Percentiles rank a stretch among this genome's conserved stretches.
phyloP scores from a whole-genome alignment of 148 eudicot genomes.

The Chenopodium suecicum region DNA sequence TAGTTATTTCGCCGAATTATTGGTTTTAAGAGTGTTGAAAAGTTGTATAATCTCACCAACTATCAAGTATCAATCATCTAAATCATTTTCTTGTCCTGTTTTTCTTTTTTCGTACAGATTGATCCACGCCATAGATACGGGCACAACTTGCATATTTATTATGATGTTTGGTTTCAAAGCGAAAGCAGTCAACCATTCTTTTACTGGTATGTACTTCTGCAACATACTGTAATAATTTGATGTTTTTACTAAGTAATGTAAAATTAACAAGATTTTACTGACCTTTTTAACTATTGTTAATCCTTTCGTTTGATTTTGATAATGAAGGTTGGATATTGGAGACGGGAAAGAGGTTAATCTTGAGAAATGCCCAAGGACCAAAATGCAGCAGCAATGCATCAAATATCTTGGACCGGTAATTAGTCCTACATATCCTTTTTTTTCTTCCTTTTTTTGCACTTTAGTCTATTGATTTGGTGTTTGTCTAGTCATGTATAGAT shows the following conservation, averaged over 20 bases:
- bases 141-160: slow-evolving; percentile 88
- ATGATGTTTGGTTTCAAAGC: slow-evolving; percentile 77
- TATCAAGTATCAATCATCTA: not conserved
- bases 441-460: not conserved
- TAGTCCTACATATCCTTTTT: not conserved
- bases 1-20: not conserved
- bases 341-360: slow-evolving; percentile 81
- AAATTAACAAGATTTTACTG: not conserved
- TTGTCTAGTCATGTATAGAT: not conserved
- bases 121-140: slow-evolving; percentile 98
- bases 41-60: not conserved
- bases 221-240: not conserved
- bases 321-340: slow-evolving; percentile 83
- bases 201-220: slow-evolving; percentile 60
- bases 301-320: slow-evolving; percentile 10
- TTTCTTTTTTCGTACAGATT: slow-evolving; percentile 43
- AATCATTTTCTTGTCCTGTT: not conserved
- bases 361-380: slow-evolving; percentile 56
- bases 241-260: not conserved
- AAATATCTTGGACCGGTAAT: slow-evolving; percentile 83
- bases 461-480: not conserved
- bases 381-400: slow-evolving; percentile 81
- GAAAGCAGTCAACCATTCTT: slow-evolving; percentile 96
- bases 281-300: not conserved
- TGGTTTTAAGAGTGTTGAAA: not conserved